Conservation (phyloP, 495 filamentous ascomycete genomes). For the Podospora tetraspora region DNA sequence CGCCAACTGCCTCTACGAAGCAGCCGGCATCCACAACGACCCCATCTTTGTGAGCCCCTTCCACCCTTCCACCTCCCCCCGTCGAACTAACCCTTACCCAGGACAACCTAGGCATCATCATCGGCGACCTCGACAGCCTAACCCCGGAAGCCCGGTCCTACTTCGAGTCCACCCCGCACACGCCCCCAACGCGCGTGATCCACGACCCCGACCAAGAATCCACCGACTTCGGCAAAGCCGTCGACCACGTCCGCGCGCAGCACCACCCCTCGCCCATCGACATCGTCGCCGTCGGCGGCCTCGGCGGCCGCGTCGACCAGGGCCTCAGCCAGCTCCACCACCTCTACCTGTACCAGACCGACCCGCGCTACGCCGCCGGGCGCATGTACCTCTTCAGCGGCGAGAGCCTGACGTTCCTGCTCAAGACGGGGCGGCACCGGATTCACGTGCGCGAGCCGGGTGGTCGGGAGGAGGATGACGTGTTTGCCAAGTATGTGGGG, state of each 20-base stretch:
- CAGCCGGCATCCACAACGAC: conserved; percentile 26
- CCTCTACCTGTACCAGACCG: conserved; percentile 55
- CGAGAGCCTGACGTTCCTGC: conserved; percentile 73
- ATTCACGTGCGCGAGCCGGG: conserved; percentile 56
- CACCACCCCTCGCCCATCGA: conserved; percentile 26
- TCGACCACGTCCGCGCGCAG: conserved; percentile 41
- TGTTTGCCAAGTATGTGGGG: conserved; percentile 63
- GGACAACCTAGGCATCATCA: conserved; percentile 61
- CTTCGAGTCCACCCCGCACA: conserved; percentile 43
- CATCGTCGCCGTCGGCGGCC: conserved; percentile 71
- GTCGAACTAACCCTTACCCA: conserved; percentile 13
- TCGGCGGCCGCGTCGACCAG: conserved; percentile 89
- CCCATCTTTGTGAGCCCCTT: conserved; percentile 15
- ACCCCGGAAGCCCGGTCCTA: conserved; percentile 49
- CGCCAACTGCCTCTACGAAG: conserved; percentile 72
- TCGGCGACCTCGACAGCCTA: conserved; percentile 89
- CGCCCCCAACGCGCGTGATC: conserved; percentile 46
- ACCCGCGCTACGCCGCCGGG: conserved; percentile 39
- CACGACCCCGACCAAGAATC: conserved; percentile 72
- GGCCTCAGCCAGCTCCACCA: conserved; percentile 83
- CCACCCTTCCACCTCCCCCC: neutral
- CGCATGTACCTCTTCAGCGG: conserved; percentile 68
- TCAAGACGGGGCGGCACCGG: conserved; percentile 59
- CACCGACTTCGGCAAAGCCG: conserved; percentile 65
- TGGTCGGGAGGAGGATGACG: conserved; percentile 26